Evolutionary conservation across 2,329 filamentous ascomycete species (phyloP).

Genomic region (Stagonosporopsis vannaccii): DNA sequence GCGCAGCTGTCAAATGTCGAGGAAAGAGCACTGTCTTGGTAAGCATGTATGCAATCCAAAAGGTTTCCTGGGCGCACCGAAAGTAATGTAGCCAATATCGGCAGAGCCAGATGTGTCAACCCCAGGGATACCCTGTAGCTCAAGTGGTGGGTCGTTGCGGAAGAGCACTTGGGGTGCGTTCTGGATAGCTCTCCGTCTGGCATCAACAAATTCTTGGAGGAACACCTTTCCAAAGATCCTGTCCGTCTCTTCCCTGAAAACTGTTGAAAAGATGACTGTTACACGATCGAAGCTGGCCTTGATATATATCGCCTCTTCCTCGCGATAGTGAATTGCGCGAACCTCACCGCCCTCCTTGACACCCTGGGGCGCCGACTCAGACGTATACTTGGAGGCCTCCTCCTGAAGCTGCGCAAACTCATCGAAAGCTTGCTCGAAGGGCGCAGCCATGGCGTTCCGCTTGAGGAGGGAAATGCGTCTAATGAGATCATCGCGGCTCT

Average conservation of each 20-base stretch:
- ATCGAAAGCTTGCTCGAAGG: slow-evolving; percentile 95
- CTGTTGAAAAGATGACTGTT: slow-evolving; percentile 97
- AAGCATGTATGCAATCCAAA: slow-evolving; percentile 22
- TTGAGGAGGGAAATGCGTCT: slow-evolving; percentile 89
- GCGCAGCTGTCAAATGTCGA: slow-evolving; percentile 87
- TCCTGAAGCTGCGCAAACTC: slow-evolving; percentile 87
- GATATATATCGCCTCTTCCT: slow-evolving; percentile 98
- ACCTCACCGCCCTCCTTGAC: slow-evolving; percentile 88
- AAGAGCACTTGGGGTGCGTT: slow-evolving; percentile 98
- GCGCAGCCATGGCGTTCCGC: slow-evolving; percentile 98
- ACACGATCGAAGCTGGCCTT: slow-evolving; percentile 97
- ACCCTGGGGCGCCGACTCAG: slow-evolving; percentile 91
- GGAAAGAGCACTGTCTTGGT: slow-evolving; percentile 81
- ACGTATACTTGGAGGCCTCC: slow-evolving; percentile 89
- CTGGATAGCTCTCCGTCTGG: slow-evolving; percentile 90
- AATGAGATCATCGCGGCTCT: slow-evolving; percentile 85
- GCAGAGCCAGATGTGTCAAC: slow-evolving; percentile 74
- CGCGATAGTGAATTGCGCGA: slow-evolving; percentile 96
- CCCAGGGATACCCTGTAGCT: slow-evolving; percentile 87
- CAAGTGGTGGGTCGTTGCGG: slow-evolving; percentile 90
- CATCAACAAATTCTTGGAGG: slow-evolving; percentile 97
- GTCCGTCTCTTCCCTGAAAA: slow-evolving; percentile 98
- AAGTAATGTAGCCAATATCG: slow-evolving; percentile 97
- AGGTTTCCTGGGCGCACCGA: slow-evolving; percentile 68
- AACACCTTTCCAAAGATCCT: slow-evolving; percentile 98